Conservation (phyloP, 768 basidiomycete genomes). For the Trametes gibbosa region DNA sequence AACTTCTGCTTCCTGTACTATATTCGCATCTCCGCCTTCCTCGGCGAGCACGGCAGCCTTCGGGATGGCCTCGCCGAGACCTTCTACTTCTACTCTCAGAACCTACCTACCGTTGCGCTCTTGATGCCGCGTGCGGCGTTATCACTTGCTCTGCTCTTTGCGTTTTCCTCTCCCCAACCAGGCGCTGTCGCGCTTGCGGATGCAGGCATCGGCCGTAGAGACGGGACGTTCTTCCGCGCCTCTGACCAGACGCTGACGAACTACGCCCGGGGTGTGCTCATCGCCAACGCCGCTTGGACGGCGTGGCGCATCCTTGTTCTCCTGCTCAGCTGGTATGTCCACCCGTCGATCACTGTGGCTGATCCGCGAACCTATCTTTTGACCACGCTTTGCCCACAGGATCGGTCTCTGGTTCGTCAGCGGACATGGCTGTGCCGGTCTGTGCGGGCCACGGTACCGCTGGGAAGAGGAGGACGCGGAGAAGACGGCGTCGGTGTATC, state of each 20-base stretch:
- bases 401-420: slow-evolving; percentile 78
- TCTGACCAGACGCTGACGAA: slow-evolving; percentile 63
- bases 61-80: slow-evolving; percentile 75
- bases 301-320: slow-evolving; percentile 72
- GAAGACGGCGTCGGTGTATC: slow-evolving; percentile 52
- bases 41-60: slow-evolving; percentile 44
- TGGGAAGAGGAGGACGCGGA: slow-evolving; percentile 82
- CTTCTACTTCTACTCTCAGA: slow-evolving; percentile 82
- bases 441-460: slow-evolving; percentile 78
- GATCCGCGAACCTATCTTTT: not conserved
- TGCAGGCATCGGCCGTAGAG: slow-evolving; percentile 51
- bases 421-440: slow-evolving; percentile 73
- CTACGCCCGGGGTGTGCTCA: slow-evolving; percentile 78
- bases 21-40: slow-evolving; percentile 69
- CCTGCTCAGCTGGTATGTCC: slow-evolving; percentile 58
- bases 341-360: too few relatives aligned
- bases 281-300: slow-evolving; percentile 80
- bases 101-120: slow-evolving; percentile 76
- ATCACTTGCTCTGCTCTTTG: slow-evolving; percentile 66
- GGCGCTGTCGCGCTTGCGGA: slow-evolving; percentile 45
- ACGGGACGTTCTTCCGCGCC: slow-evolving; percentile 70
- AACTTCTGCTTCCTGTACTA: slow-evolving; percentile 84
- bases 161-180: slow-evolving; percentile 52
- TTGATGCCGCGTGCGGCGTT: slow-evolving; percentile 82
- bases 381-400: slow-evolving; percentile 36